A percentile compares a stretch with the other conserved stretches of the same genome.
phyloP scores from a whole-genome alignment of 371 early-diverging fungal genomes.

The Blakeslea trispora region DNA sequence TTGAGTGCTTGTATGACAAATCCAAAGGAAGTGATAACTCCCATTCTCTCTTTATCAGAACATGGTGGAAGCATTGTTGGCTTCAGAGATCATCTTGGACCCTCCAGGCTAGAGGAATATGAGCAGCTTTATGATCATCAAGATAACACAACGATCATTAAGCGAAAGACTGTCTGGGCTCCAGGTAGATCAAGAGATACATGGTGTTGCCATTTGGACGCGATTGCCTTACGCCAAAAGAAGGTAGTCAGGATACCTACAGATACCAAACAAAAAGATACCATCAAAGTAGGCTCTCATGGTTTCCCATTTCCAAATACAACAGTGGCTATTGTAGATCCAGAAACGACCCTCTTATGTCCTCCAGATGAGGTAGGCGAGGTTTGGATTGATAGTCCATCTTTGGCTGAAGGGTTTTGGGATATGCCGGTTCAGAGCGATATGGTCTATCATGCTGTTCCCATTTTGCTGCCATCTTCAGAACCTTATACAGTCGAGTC shows the following conservation, averaged over 20 bases:
- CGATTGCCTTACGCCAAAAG: conserved; percentile 54
- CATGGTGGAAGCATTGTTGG: conserved; percentile 76
- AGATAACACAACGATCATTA: conserved; percentile 21
- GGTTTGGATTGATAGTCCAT: conserved; percentile 81
- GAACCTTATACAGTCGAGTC: conserved; percentile 53
- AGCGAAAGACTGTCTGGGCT: conserved; percentile 35
- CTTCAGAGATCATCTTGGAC: conserved; percentile 53
- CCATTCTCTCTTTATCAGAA: conserved; percentile 71
- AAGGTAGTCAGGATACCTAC: conserved; percentile 57
- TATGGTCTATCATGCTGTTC: conserved; percentile 71
- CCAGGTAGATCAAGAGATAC: conserved; percentile 51
- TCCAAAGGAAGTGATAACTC: conserved; percentile 64
- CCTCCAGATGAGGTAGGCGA: conserved; percentile 81
- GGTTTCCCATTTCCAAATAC: conserved; percentile 66
- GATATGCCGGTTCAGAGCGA: conserved; percentile 73
- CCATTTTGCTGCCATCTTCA: conserved; percentile 48
- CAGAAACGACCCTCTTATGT: conserved; percentile 74
- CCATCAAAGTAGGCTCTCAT: conserved; percentile 48
- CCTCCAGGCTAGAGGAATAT: conserved; percentile 39
- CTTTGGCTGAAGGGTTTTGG: conserved; percentile 82
- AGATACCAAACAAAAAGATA: conserved; percentile 34
- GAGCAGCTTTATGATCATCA: conserved; percentile 18
- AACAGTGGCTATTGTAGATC: conserved; percentile 82
- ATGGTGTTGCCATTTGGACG: conserved; percentile 59
- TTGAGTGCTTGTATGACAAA: conserved; percentile 59